Conservation (phyloP, 164 flowering plant species). For the Vitis vinifera region ASM3070453v1 NC_081822.1:28408001-28408500, state of each 20-base stretch:
- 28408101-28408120: too few relatives aligned
- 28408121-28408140: background rate
- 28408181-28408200: slow-evolving; percentile 73
- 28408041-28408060: too few relatives aligned
- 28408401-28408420: slow-evolving; percentile 74
- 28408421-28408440: slow-evolving; percentile 68
- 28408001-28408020: too few relatives aligned
- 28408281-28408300: slow-evolving; percentile 74
- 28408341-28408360: slow-evolving; percentile 63
- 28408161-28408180: background rate
- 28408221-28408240: slow-evolving; percentile 82
- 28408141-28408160: background rate
- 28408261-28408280: slow-evolving; percentile 93
- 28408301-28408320: slow-evolving; percentile 74
- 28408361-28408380: slow-evolving; percentile 88
- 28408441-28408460: slow-evolving; percentile 46
- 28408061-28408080: too few relatives aligned
- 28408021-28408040: too few relatives aligned
- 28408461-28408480: slow-evolving; percentile 75
- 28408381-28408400: slow-evolving; percentile 76
- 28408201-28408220: slow-evolving; percentile 71
- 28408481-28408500: slow-evolving; percentile 79
- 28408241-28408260: slow-evolving; percentile 82
- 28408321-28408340: slow-evolving; percentile 69
- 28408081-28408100: too few relatives aligned